Percentiles rank a stretch among this genome's conserved stretches.
Conservation (phyloP, 2,329 filamentous ascomycete species). For the Aspergillus aculeatinus region DNA sequence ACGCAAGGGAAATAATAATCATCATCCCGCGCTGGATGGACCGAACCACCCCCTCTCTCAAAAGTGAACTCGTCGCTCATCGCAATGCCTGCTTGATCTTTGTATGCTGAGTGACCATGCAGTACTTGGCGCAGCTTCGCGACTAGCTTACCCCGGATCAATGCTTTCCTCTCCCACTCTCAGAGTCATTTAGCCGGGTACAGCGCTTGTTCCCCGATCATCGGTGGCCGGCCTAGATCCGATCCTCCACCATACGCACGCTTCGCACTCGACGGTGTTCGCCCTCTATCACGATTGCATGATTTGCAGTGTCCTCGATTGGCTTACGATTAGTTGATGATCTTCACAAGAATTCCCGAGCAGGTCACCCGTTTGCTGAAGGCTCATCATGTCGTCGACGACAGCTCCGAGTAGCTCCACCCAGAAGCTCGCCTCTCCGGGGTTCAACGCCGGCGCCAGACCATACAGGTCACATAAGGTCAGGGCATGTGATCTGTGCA, state of each 20-base stretch:
- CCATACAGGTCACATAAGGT: conserved; percentile 63
- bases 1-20: neutral
- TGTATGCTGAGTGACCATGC: neutral
- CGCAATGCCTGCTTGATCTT: neutral
- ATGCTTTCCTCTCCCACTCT: neutral
- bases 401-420: conserved; percentile 30
- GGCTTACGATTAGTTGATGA: neutral
- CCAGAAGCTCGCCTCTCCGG: conserved; percentile 35
- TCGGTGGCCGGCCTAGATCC: neutral
- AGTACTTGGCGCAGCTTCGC: neutral
- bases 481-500: conserved; percentile 60
- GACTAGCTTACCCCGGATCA: neutral
- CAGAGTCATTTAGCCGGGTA: neutral
- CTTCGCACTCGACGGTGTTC: neutral
- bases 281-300: neutral
- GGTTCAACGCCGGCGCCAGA: conserved; percentile 46
- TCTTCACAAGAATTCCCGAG: neutral
- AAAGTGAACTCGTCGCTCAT: neutral
- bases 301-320: neutral
- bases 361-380: neutral
- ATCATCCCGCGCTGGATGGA: neutral
- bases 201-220: neutral
- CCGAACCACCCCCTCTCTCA: neutral
- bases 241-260: neutral
- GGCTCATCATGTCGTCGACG: conserved; percentile 34